Base-by-base conservation (phyloP, 345 rosid genomes). In the Lepidium didymum region DNA sequence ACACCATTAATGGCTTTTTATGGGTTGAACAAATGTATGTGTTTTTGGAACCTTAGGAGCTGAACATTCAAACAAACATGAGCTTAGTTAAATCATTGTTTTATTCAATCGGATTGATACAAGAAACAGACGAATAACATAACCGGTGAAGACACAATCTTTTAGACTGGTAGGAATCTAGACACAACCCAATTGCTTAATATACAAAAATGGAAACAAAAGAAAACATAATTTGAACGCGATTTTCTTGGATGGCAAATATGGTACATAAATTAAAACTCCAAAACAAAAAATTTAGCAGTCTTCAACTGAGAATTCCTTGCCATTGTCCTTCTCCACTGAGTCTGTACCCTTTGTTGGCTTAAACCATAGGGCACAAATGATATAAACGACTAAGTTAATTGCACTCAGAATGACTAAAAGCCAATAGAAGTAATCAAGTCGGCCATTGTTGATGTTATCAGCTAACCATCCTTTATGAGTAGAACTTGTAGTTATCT, bases 381-480 rank as follows among this genome's bases (percentile, higher is more conserved):
- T 42, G 27, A 81, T 9, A 70, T 69, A 83, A 3, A 73, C 41
- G 33, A 16, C 76, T 25, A 81, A 79, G 62, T 83, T 83, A n/a
- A 77, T 53, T 54, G 76, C 68, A 33, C 85, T 78, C 13, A 81
- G 50, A 41, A 74, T 68, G 33, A 77, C 80, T 43, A 83, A 38
- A 33, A 83, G 81, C 69, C 83, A 81, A 63, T 83, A 83, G 75
- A 83, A 83, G 56, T 52, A 72, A 57, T 83, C 85, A 1, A 83
- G 79, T 35, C 85, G 79, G 3, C 85, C 80, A 4, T 73, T 70
- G 80, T 83, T 83, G 10, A 83, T 81, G 49, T 83, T 81, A 27
- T 83, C 85, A 11, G 81, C 81, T 2, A 83, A 56, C 85, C 83
- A 83, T 19, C 82, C 85, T 46, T 56, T 72, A 27, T 41, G 9